Evolutionary conservation across 228 moss, liverwort and hornwort species (phyloP).

Genomic region (Sphagnum fallax): DNA sequence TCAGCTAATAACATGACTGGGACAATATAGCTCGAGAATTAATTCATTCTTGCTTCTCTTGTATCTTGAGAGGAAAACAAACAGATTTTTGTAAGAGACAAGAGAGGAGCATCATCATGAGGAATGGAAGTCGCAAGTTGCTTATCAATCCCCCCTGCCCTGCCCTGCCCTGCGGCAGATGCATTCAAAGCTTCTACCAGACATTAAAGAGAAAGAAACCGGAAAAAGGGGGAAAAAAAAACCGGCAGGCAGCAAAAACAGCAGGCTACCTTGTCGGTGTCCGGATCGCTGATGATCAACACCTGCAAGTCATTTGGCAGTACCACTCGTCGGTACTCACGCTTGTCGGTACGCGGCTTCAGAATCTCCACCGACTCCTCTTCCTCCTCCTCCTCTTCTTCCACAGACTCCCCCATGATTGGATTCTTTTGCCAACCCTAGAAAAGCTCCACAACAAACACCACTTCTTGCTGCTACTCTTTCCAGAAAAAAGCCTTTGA

Average conservation of each 20-base stretch:
- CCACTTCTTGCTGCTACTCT: no score
- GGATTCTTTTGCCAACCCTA: no score
- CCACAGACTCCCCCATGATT: not conserved
- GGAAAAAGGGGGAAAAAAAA: not conserved
- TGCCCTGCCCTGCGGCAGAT: not conserved
- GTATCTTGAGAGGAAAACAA: no score
- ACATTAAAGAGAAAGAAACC: no score
- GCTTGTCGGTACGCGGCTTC: conserved; percentile 72
- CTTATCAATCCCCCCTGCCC: not conserved
- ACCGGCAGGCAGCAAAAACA: not conserved
- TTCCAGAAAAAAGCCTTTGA: no score
- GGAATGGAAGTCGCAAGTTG: not conserved
- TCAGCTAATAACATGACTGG: not conserved
- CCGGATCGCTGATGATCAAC: conserved; percentile 81
- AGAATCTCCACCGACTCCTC: conserved; percentile 36
- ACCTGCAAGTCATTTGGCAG: conserved; percentile 68
- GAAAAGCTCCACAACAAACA: no score
- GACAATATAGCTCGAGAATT: not conserved
- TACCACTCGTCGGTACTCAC: conserved; percentile 56
- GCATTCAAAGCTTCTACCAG: no score
- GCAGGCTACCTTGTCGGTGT: conserved; percentile 71
- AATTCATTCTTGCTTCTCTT: not conserved
- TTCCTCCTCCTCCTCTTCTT: conserved; percentile 7
- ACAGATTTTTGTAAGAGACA: not conserved
- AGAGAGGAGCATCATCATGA: not conserved